Conservation (phyloP, 108 stramenopile genomes). For the Cyclotella baltica region DNA sequence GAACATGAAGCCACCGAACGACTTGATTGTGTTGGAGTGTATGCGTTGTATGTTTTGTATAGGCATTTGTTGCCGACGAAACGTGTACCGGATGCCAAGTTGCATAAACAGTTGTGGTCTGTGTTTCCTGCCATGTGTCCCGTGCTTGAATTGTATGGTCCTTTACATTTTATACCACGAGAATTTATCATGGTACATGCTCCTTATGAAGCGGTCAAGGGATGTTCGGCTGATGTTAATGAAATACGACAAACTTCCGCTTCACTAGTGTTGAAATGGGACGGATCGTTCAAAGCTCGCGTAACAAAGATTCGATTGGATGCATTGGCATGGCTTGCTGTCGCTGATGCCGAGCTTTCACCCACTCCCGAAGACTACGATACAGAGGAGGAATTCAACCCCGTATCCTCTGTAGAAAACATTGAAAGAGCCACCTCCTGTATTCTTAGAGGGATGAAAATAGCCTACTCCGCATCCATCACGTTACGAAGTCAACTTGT, state of each 20-base stretch:
- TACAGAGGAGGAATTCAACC: constrained; percentile 4
- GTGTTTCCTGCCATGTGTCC: constrained; percentile 52
- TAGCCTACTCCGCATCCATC: constrained; percentile 46
- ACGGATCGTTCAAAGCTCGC: constrained; percentile 36
- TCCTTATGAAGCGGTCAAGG: constrained; percentile 52
- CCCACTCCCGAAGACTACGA: constrained; percentile 21
- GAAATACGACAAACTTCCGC: constrained; percentile 42
- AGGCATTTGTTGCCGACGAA: constrained; percentile 51
- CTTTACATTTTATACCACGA: constrained; percentile 48
- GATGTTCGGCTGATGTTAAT: constrained; percentile 43
- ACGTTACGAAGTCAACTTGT: constrained; percentile 50
- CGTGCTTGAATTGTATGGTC: constrained; percentile 47
- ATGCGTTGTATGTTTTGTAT: constrained; percentile 63
- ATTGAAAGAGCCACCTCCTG: constrained; percentile 44
- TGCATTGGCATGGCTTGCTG: constrained; percentile 45
- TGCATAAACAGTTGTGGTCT: constrained; percentile 51
- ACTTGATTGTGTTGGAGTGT: constrained; percentile 55
- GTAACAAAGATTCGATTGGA: constrained; percentile 34
- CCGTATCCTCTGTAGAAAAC: constrained; percentile 29
- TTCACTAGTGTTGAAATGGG: constrained; percentile 46
- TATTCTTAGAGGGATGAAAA: constrained; percentile 56
- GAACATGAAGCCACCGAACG: constrained; percentile 52
- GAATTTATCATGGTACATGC: constrained; percentile 59
- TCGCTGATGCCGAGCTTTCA: constrained; percentile 47
- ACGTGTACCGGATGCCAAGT: constrained; percentile 53